Percentiles rank a stretch among this genome's conserved stretches.
Conservation (phyloP, 2,329 filamentous ascomycete genomes). For the Thelonectria rubi region DNA sequence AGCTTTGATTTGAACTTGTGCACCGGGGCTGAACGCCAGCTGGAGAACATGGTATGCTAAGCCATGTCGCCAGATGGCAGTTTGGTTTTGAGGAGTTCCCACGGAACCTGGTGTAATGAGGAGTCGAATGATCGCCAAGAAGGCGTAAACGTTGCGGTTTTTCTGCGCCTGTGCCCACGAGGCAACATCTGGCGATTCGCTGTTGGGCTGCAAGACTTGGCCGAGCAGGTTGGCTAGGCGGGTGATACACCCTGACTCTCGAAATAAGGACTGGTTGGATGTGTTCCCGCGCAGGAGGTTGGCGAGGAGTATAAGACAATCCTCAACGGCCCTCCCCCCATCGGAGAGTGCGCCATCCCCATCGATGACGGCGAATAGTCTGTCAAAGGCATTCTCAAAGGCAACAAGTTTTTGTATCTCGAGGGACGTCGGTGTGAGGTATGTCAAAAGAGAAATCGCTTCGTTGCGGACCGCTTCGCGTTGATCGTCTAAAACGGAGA, state of each 20-base stretch:
- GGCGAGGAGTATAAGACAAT: slow-evolving; percentile 88
- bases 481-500: slow-evolving; percentile 82
- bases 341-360: slow-evolving; percentile 82
- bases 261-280: slow-evolving; percentile 93
- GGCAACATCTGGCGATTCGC: slow-evolving; percentile 67
- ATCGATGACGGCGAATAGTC: slow-evolving; percentile 82
- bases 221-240: slow-evolving; percentile 76
- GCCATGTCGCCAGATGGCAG: slow-evolving; percentile 84
- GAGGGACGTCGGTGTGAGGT: slow-evolving; percentile 83
- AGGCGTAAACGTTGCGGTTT: slow-evolving; percentile 91
- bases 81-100: slow-evolving; percentile 84
- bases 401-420: slow-evolving; percentile 96
- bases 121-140: slow-evolving; percentile 84
- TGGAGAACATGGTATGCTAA: slow-evolving; percentile 82
- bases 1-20: slow-evolving; percentile 80
- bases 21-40: slow-evolving; percentile 78
- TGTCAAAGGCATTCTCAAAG: slow-evolving; percentile 93
- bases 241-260: slow-evolving; percentile 85
- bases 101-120: slow-evolving; percentile 85
- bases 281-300: slow-evolving; percentile 88
- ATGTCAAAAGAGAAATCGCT: slow-evolving; percentile 84
- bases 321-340: slow-evolving; percentile 88
- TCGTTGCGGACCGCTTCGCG: slow-evolving; percentile 90
- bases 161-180: slow-evolving; percentile 80
- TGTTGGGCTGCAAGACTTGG: slow-evolving; percentile 62